Evolutionary conservation across 2,329 filamentous ascomycete genomes (phyloP).

Genomic region (Ceratocystis alfenasii): DNA sequence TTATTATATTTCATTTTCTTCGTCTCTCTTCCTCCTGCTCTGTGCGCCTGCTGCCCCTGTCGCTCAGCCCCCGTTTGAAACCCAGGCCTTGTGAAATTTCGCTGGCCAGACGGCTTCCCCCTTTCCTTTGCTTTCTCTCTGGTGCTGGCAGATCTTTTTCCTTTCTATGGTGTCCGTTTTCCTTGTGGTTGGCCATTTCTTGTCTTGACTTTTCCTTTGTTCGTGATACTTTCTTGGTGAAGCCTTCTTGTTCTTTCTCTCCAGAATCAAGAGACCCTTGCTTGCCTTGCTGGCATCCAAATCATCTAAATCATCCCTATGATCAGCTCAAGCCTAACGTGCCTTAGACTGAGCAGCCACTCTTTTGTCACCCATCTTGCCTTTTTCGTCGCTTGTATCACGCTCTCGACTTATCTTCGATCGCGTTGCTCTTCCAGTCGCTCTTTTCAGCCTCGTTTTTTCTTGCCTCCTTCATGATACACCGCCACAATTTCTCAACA

Average conservation of each 20-base stretch:
- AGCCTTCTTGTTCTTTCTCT: conserved; percentile 18
- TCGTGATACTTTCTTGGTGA: conserved; percentile 1
- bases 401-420: not conserved
- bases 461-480: not conserved
- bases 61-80: conserved; percentile 22
- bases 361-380: conserved; percentile 12
- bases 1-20: not conserved
- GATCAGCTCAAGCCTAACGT: conserved; percentile 16
- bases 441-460: conserved; percentile 19
- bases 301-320: not conserved
- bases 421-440: conserved; percentile 8
- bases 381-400: too few species aligned
- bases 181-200: conserved; percentile 21
- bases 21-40: conserved; percentile 15
- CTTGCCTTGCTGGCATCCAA: not conserved
- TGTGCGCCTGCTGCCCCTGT: conserved; percentile 10
- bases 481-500: conserved; percentile 21
- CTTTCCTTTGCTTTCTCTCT: conserved; percentile 23
- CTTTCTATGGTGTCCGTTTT: conserved; percentile 15
- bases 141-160: conserved; percentile 1
- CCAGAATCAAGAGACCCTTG: conserved; percentile 12
- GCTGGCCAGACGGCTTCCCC: conserved; percentile 19
- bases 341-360: conserved; percentile 14
- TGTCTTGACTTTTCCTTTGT: conserved; percentile 14
- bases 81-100: conserved; percentile 13